A percentile compares a stretch with the other conserved stretches of the same genome.
Evolutionary conservation across 2,329 filamentous ascomycete species (phyloP).

Genomic region (Akanthomyces dipterigenus): DNA sequence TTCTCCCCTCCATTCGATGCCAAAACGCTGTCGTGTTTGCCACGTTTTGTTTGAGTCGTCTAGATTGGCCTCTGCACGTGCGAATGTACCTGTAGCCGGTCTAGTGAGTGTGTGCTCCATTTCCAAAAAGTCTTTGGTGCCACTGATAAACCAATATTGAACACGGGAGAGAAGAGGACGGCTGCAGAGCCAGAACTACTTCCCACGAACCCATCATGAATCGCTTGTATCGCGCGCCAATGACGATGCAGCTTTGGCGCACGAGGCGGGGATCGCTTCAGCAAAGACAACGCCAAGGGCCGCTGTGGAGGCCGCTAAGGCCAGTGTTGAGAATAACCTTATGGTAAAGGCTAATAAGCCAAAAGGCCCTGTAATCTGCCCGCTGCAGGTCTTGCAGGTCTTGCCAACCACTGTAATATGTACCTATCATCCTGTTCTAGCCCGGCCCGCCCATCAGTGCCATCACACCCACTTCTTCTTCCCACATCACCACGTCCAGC

Average conservation of each 20-base stretch:
- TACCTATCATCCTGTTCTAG: background rate
- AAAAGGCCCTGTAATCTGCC: background rate
- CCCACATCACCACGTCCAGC: background rate
- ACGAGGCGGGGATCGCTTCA: slow-evolving; percentile 5
- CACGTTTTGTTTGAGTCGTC: no score
- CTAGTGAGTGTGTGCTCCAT: background rate
- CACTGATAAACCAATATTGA: background rate
- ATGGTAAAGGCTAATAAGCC: background rate
- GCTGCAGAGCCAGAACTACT: background rate
- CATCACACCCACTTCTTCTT: background rate
- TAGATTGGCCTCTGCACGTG: no score
- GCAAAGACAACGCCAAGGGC: background rate
- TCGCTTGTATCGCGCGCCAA: background rate
- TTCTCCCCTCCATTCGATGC: background rate
- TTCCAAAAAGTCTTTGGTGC: no score
- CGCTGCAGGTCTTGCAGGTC: background rate
- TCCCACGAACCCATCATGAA: background rate
- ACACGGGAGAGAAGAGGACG: background rate
- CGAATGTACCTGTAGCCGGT: no score
- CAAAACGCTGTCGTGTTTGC: no score
- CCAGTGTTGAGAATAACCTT: slow-evolving; percentile 9
- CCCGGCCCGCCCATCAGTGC: background rate
- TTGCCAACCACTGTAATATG: no score
- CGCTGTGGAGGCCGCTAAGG: background rate
- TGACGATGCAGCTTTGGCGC: background rate